Base-by-base conservation (phyloP, 225 moss, liverwort and hornwort genomes). In the Climacium dendroides region DNA sequence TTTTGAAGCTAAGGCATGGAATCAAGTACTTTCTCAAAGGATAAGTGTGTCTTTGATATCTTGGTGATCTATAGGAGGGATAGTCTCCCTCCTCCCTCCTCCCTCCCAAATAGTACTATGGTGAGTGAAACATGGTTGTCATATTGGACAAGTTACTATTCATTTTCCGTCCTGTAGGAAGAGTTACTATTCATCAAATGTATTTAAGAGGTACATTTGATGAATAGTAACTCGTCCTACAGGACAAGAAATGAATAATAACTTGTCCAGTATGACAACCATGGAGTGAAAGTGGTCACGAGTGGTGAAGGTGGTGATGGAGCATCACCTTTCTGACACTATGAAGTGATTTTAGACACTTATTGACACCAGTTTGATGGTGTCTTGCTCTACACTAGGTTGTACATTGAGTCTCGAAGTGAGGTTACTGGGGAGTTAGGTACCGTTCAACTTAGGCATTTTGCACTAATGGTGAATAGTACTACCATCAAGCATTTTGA, bases 231-330 rank as follows among this genome's bases (percentile, higher is more conserved):
- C n/a, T n/a, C n/a, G n/a, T n/a, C n/a, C n/a, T n/a, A n/a, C n/a
- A n/a, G n/a, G n/a, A n/a, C n/a, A n/a, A n/a, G n/a, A n/a, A n/a
- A n/a, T n/a, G n/a, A n/a, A n/a, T n/a, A n/a, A n/a, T n/a, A n/a
- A n/a, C n/a, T n/a, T n/a, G n/a, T n/a, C n/a, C n/a, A n/a, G n/a
- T n/a, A n/a, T n/a, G n/a, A n/a, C n/a, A n/a, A n/a, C n/a, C 5
- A 9, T 26, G 1, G 5, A 70, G 3, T 7, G 2, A 71, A 71
- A 43, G 43, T 26, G 1, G 26, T 28, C 2, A 66, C 4, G 0
- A 0, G 4, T 1, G 0, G 4, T 67, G 7, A 5, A 0, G 2
- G 20, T n/a, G 26, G 15, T 43, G 9, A 1, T 26, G 5, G 3
- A 43, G 5, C 15, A 3, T 26, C 9, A 25, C 7, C 1, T 37